Evolutionary conservation across 2,329 filamentous ascomycete genomes (phyloP).

Genomic region (Aureobasidium musti): DNA sequence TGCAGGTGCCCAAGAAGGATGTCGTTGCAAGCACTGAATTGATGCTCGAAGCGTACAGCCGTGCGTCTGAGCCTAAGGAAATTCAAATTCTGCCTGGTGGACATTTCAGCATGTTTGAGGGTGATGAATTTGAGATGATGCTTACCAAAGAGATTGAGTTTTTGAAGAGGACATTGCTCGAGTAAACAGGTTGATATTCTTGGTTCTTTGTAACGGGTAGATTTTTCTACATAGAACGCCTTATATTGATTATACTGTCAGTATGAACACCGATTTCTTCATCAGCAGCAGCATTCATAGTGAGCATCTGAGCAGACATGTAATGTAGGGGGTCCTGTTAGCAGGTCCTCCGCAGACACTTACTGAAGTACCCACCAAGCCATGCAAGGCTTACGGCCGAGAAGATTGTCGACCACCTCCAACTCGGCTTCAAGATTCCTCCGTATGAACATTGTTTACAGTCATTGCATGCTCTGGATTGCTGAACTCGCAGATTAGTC

Average conservation of each 20-base stretch:
- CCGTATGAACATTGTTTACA: neutral
- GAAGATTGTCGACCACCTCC: neutral
- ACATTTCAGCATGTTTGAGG: conserved; percentile 46
- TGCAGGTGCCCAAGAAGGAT: conserved; percentile 44
- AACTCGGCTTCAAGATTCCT: neutral
- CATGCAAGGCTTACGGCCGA: neutral
- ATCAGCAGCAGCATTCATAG: no score
- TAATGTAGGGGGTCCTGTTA: neutral
- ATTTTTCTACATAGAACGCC: no score
- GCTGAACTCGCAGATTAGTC: neutral
- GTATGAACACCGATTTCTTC: no score
- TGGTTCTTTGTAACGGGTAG: no score
- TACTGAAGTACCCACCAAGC: neutral
- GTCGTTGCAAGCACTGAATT: conserved; percentile 42
- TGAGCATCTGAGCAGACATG: neutral
- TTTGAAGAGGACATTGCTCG: conserved; percentile 32
- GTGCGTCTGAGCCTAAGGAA: conserved; percentile 46
- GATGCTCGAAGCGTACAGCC: conserved; percentile 43
- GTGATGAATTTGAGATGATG: conserved; percentile 39
- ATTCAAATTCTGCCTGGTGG: conserved; percentile 44
- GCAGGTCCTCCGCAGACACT: neutral
- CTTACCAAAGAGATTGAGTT: conserved; percentile 41
- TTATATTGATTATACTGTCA: no score
- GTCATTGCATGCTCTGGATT: neutral
- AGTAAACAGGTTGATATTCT: neutral